Evolutionary conservation across 352 stramenopile species (phyloP).

Genomic region (Bremia lactucae): DNA sequence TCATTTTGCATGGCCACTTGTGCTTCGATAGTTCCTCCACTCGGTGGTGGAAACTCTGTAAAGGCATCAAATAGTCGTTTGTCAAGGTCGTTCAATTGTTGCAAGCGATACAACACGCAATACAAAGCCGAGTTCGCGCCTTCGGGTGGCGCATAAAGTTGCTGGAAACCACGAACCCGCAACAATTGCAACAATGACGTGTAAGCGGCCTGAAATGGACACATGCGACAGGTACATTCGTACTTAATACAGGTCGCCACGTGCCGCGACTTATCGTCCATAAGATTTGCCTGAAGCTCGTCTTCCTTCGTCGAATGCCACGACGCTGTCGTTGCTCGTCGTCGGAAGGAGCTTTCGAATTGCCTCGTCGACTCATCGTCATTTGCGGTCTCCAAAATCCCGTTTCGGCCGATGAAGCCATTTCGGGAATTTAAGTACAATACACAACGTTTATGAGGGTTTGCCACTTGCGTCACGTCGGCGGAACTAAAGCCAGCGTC

Average conservation of each 20-base stretch:
- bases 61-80: conserved; percentile 53
- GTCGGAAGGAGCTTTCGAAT: background rate
- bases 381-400: conserved; percentile 5
- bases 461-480: conserved; percentile 21
- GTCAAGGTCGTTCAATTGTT: conserved; percentile 67
- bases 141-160: conserved; percentile 32
- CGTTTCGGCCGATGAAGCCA: conserved; percentile 1
- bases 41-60: conserved; percentile 17
- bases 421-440: conserved; percentile 41
- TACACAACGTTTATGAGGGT: conserved; percentile 39
- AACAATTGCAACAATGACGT: conserved; percentile 60
- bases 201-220: conserved; percentile 41
- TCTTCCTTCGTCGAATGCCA: conserved; percentile 15
- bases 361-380: conserved; percentile 7
- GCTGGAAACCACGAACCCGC: conserved; percentile 31
- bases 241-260: conserved; percentile 57
- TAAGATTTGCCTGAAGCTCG: conserved; percentile 52
- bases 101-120: conserved; percentile 50
- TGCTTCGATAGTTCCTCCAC: conserved; percentile 7
- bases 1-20: conserved; percentile 15
- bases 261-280: conserved; percentile 59
- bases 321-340: background rate
- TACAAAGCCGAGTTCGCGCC: conserved; percentile 39
- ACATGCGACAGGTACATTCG: conserved; percentile 64
- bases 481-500: conserved; percentile 45